Percentiles rank a stretch among this genome's conserved stretches.
Conservation (phyloP, 2,329 filamentous ascomycete genomes). For the Xylaria sp. region DNA sequence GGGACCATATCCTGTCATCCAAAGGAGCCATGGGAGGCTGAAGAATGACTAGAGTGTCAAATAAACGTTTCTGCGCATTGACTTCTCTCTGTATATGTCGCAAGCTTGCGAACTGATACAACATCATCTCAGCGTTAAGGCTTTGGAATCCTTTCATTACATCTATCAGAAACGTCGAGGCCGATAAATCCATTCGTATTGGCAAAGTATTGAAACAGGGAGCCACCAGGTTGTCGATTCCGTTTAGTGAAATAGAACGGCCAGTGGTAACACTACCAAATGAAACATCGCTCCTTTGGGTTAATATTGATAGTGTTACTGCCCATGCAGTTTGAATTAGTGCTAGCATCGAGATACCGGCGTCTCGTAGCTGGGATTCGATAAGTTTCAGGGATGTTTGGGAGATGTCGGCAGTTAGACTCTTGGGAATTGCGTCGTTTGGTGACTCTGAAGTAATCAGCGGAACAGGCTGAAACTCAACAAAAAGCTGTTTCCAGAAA, state of each 20-base stretch:
- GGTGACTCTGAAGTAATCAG: slow-evolving; percentile 27
- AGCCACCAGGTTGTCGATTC: slow-evolving; percentile 78
- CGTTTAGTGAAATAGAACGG: slow-evolving; percentile 72
- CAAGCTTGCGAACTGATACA: slow-evolving; percentile 79
- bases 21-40: slow-evolving; percentile 73
- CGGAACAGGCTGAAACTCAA: slow-evolving; percentile 56
- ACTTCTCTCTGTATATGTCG: slow-evolving; percentile 72
- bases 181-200: slow-evolving; percentile 67
- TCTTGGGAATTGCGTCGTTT: slow-evolving; percentile 25
- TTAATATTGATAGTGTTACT: slow-evolving; percentile 67
- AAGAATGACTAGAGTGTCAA: slow-evolving; percentile 83
- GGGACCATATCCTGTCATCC: slow-evolving; percentile 65
- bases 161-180: slow-evolving; percentile 61
- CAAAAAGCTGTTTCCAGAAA: slow-evolving; percentile 74
- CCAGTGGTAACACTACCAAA: slow-evolving; percentile 91
- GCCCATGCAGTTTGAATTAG: slow-evolving; percentile 80
- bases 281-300: slow-evolving; percentile 73
- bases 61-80: slow-evolving; percentile 65
- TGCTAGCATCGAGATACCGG: slow-evolving; percentile 72
- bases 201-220: slow-evolving; percentile 94
- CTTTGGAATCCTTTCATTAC: slow-evolving; percentile 70
- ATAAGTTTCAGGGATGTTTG: slow-evolving; percentile 56
- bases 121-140: slow-evolving; percentile 69
- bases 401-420: slow-evolving; percentile 31
- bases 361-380: slow-evolving; percentile 60